Evolutionary conservation across 2,329 filamentous ascomycete species (phyloP).

Genomic region (Ophiostoma angusticollis): DNA sequence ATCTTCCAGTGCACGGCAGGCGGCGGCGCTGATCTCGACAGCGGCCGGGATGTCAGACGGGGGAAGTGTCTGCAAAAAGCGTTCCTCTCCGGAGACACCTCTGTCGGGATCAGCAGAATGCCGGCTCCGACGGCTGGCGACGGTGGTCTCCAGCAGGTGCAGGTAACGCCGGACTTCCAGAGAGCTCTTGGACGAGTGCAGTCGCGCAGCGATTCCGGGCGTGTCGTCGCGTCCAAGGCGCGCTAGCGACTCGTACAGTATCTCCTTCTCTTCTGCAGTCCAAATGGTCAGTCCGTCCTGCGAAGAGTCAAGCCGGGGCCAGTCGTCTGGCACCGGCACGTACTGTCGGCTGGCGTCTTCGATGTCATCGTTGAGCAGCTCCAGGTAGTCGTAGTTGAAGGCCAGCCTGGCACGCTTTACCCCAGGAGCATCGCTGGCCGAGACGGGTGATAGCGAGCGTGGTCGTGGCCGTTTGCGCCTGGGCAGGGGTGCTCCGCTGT

Average conservation of each 20-base stretch:
- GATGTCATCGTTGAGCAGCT: slow-evolving; percentile 44
- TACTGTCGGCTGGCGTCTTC: slow-evolving; percentile 33
- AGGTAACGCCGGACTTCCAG: slow-evolving; percentile 64
- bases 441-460: background rate
- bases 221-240: slow-evolving; percentile 52
- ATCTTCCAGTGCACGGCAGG: slow-evolving; percentile 51
- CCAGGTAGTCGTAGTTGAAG: slow-evolving; percentile 35
- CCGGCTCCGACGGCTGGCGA: too few species aligned
- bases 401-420: slow-evolving; percentile 30
- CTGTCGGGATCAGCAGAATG: too few species aligned
- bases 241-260: slow-evolving; percentile 53
- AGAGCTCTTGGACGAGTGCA: slow-evolving; percentile 56
- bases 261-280: slow-evolving; percentile 56
- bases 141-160: slow-evolving; percentile 35
- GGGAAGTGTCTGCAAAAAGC: too few species aligned
- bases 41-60: slow-evolving; percentile 54
- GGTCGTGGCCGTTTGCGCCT: background rate
- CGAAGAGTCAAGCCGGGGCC: slow-evolving; percentile 25
- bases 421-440: slow-evolving; percentile 19
- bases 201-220: slow-evolving; percentile 44
- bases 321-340: slow-evolving; percentile 19
- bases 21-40: slow-evolving; percentile 54
- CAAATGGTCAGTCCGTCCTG: slow-evolving; percentile 61
- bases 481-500: background rate
- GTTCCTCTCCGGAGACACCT: too few species aligned